Evolutionary conservation across 768 basidiomycete species (phyloP), one percentile per base, ranked within the genome.

Genomic region (Lactarius evosmus): DNA sequence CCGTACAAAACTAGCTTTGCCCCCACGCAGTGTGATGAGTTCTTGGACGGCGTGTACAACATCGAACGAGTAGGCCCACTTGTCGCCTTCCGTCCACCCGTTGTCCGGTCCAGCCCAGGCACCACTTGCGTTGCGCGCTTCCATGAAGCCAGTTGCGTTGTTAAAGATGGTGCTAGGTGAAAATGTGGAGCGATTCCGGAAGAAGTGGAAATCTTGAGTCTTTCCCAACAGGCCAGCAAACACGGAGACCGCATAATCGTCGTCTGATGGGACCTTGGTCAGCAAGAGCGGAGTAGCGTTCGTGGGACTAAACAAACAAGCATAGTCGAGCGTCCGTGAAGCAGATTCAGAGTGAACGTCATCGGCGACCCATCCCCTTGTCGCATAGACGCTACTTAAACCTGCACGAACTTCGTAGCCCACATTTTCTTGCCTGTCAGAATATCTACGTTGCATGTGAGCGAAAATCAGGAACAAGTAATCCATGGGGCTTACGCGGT

Each of bases 11-110:
- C 74, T 79, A 32, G 72, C 73, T 19, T 86, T 84, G 0, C 91
- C 90, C 16, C 91, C 90, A 59, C 85, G 81, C 56, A 76, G 76
- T 58, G 80, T 74, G 22, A 91, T 85, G 17, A 93, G 75, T 11
- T 78, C 82, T 4, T 84, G 79, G 3, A 89, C 72, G 63, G 89
- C 85, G 58, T 92, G 90, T 19, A 90, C 83, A 7, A 90, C 88
- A 50, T 88, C 87, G 66, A 91, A 87, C 3, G 87, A 86, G 72
- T 93, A 93, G 8, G 86, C 86, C 85, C 85, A 86, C 71, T 81
- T 81, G 69, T 87, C 85, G 38, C 91, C 92, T 73, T 94, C 91
- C 0, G 91, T 93, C 88, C 89, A 94, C 0, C 91, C 91, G 14
- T 74, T 78, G 64, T 83, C 79, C 34, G 69, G 66, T 9, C 92